phyloP scores from a whole-genome alignment of 1,284 basidiomycete genomes.

The Apiotrichum akiyoshidainum region DNA sequence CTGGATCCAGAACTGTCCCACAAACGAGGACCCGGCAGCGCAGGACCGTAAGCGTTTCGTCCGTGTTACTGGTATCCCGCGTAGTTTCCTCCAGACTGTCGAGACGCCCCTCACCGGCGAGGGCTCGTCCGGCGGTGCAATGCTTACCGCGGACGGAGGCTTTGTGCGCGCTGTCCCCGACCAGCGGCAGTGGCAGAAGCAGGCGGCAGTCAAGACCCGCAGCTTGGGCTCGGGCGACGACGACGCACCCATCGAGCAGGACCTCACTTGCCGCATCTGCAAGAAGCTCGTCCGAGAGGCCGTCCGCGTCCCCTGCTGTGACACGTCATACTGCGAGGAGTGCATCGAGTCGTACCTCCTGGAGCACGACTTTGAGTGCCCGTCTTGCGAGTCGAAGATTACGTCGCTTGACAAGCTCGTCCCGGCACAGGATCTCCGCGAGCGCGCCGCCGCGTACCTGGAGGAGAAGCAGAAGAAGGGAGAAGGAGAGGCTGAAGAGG shows the following conservation, averaged over 20 bases:
- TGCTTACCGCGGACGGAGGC: constrained; percentile 94
- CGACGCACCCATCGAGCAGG: constrained; percentile 66
- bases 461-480: constrained; percentile 74
- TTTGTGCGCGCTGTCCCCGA: constrained; percentile 94
- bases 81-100: constrained; percentile 94
- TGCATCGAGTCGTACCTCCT: constrained; percentile 86
- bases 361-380: constrained; percentile 89
- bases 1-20: constrained; percentile 99
- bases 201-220: constrained; percentile 68
- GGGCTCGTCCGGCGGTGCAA: constrained; percentile 75
- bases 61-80: constrained; percentile 94
- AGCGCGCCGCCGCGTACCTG: constrained; percentile 73
- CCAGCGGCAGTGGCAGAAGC: constrained; percentile 88
- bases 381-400: constrained; percentile 79
- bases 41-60: constrained; percentile 94
- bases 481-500: constrained; percentile 42
- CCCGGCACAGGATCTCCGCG: constrained; percentile 71
- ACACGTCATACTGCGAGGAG: constrained; percentile 86
- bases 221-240: constrained; percentile 72
- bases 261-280: constrained; percentile 81
- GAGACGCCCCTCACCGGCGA: constrained; percentile 70
- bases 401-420: constrained; percentile 77
- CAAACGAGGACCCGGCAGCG: constrained; percentile 90
- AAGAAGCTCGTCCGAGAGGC: constrained; percentile 84
- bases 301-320: constrained; percentile 86